Conservation (phyloP, 208 protist genomes). For the Leishmania tropica region DNA sequence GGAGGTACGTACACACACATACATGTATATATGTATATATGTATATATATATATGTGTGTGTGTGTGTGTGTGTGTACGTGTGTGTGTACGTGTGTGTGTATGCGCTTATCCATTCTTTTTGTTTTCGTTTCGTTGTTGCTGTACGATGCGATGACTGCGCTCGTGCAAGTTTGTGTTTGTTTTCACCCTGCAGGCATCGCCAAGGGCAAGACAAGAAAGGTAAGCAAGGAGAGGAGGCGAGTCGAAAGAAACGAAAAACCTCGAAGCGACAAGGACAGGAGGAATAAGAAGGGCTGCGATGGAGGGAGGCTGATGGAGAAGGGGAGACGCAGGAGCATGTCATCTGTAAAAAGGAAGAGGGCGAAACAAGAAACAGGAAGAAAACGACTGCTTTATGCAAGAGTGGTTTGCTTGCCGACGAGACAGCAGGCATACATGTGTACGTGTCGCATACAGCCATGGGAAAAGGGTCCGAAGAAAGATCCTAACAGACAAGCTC, state of each 20-base stretch:
- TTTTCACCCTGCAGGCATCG: background rate
- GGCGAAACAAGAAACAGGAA: background rate
- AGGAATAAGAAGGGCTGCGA: background rate
- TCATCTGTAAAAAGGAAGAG: background rate
- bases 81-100: no score
- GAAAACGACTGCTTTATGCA: background rate
- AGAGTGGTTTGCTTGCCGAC: background rate
- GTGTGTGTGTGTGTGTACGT: no score
- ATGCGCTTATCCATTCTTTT: background rate
- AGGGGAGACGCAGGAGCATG: background rate
- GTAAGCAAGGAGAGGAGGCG: background rate
- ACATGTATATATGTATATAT: no score
- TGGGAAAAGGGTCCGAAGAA: background rate
- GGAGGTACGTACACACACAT: no score
- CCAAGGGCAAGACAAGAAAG: background rate
- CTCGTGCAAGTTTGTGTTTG: background rate
- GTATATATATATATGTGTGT: background rate
- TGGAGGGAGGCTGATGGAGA: background rate
- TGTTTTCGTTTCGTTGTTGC: background rate
- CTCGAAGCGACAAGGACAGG: background rate
- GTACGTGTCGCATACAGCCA: background rate
- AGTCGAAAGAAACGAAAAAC: background rate
- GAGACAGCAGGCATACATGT: background rate
- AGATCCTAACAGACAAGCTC: background rate
- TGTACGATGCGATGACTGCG: background rate